Conservation (phyloP, 1,284 basidiomycete genomes). For the Malassezia caprae region DNA sequence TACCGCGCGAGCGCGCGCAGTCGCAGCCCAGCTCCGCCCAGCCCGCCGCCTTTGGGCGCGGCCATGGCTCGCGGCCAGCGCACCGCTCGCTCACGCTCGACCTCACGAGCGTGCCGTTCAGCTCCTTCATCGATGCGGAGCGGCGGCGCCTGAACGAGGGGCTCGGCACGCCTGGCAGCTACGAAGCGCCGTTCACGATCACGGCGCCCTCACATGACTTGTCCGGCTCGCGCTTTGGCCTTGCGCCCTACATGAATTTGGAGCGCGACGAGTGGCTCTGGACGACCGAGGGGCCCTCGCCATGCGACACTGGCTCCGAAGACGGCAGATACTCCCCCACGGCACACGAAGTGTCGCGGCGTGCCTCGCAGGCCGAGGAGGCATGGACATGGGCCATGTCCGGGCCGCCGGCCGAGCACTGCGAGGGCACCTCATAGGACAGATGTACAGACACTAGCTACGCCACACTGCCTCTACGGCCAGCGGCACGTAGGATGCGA, state of each 20-base stretch:
- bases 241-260: background rate
- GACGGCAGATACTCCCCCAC: background rate
- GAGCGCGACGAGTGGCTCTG: slow-evolving; percentile 16
- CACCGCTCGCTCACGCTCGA: slow-evolving; percentile 8
- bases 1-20: background rate
- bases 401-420: background rate
- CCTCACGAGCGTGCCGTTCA: background rate
- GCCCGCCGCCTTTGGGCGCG: background rate
- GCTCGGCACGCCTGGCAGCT: background rate
- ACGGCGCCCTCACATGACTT: background rate
- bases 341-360: background rate
- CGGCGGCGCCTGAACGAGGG: slow-evolving; percentile 7
- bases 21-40: background rate
- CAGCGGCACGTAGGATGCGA: background rate
- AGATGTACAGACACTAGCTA: background rate
- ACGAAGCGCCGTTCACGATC: background rate
- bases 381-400: slow-evolving; percentile 14
- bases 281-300: background rate
- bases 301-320: background rate
- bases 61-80: background rate
- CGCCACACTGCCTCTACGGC: background rate
- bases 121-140: slow-evolving; percentile 7
- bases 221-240: slow-evolving; percentile 6
- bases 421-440: background rate
- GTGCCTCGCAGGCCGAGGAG: background rate